Percentiles rank a stretch among this genome's conserved stretches.
Conservation (phyloP, 352 stramenopile species). For the Globisporangium middletonii region DNA sequence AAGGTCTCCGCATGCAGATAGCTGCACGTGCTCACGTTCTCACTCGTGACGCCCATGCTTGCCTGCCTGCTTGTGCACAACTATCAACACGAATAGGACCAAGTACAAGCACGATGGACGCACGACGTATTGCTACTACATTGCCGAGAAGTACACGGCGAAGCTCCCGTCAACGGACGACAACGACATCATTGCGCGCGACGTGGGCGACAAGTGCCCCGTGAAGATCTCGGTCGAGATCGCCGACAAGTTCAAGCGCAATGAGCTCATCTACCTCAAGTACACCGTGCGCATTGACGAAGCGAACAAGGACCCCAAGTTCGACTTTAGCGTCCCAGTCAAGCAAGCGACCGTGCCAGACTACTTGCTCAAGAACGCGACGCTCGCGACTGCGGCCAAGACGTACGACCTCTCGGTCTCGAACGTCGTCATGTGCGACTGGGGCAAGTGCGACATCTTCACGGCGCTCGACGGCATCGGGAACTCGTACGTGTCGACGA, state of each 20-base stretch:
- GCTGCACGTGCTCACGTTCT: not conserved
- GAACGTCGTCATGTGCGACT: slow-evolving; percentile 78
- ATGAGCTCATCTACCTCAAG: slow-evolving; percentile 39
- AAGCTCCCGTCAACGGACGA: slow-evolving; percentile 30
- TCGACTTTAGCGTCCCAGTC: slow-evolving; percentile 53
- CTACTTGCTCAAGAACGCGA: slow-evolving; percentile 24
- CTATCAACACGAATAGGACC: slow-evolving; percentile 12
- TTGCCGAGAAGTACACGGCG: slow-evolving; percentile 50
- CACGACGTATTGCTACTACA: slow-evolving; percentile 83
- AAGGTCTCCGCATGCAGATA: not conserved
- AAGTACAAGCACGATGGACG: slow-evolving; percentile 69
- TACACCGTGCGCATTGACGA: slow-evolving; percentile 66
- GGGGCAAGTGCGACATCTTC: slow-evolving; percentile 67
- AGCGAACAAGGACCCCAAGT: slow-evolving; percentile 29
- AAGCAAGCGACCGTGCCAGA: slow-evolving; percentile 33
- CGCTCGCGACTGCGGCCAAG: slow-evolving; percentile 23
- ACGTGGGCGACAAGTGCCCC: slow-evolving; percentile 40
- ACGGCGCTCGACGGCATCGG: slow-evolving; percentile 31
- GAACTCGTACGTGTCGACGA: slow-evolving; percentile 54
- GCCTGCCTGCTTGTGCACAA: not conserved
- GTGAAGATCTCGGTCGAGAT: slow-evolving; percentile 65
- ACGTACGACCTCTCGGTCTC: slow-evolving; percentile 55
- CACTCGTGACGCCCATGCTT: not conserved
- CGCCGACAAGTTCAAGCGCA: slow-evolving; percentile 37
- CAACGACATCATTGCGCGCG: slow-evolving; percentile 34